Base-by-base conservation (phyloP, 2,329 filamentous ascomycete species). In the Onygenales sp. region DNA sequence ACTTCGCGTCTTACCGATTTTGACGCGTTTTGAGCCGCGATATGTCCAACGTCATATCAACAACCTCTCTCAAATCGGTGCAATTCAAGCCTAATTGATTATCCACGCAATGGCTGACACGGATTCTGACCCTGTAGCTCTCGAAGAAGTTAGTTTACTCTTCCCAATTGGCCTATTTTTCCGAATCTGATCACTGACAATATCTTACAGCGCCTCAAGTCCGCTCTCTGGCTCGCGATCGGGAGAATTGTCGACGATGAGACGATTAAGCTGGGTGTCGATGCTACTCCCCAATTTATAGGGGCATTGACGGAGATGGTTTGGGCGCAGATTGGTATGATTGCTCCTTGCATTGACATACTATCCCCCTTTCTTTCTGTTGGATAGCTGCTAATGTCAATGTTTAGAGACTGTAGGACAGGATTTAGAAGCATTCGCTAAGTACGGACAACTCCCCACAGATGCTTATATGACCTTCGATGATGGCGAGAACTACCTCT, bases 201-300 rank as follows among this genome's bases (percentile, higher is more conserved):
- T 13, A n/a, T 11, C 7, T 21, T 27, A 49, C 59, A 95, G 85
- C 84, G 85, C 58, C 80, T 93, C 63, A 94, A 94, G 75, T 83
- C 87, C 38, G 86, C 87, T 11, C 80, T 95, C 27, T 95, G 89
- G 89, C 86, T 86, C 64, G 81, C 84, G 27, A 81, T 95, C 55
- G 88, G 89, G 60, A 87, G 89, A 66, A 92, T 94, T 56, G 87
- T 95, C 58, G 92, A 97, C 67, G 84, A 92, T 59, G 86, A 95
- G 66, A 85, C 84, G 14, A 73, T 89, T 33, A 77, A 79, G 54
- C 76, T 84, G 32, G 83, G 87, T 65, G 80, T 89, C 58, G 96
- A 95, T 69, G 89, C 91, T 6, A 95, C 92, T 31, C 89, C 89
- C 1, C 89, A 95, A 64, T 95, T 94, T 69, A 94, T 94, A 60